phyloP scores from a whole-genome alignment of 768 basidiomycete species.

The Boletellus sp. region DNA sequence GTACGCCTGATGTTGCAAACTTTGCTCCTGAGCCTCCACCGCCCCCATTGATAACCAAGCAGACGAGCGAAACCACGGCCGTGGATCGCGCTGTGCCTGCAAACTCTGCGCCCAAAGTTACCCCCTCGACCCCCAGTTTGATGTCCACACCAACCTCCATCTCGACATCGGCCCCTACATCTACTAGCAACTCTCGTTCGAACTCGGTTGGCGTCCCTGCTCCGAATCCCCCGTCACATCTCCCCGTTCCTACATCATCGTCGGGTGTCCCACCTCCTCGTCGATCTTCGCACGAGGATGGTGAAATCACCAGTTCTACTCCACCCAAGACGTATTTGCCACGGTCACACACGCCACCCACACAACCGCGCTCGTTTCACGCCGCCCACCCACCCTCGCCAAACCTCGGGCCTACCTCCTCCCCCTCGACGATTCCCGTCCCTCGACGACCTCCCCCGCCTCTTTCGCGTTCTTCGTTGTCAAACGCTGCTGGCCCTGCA shows the following conservation, averaged over 20 bases:
- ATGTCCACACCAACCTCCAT: conserved; percentile 13
- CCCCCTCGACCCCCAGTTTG: conserved; percentile 6
- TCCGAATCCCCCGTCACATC: neutral
- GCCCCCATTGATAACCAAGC: conserved; percentile 27
- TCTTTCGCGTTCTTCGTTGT: conserved; percentile 29
- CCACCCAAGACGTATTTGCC: conserved; percentile 36
- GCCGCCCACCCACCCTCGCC: conserved; percentile 25
- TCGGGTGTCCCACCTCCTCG: conserved; percentile 18
- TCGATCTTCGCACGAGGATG: conserved; percentile 48
- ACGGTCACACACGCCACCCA: conserved; percentile 43
- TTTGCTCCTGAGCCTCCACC: conserved; percentile 31
- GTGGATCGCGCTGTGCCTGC: neutral
- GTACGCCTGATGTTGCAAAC: conserved; percentile 21
- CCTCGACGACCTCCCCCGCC: conserved; percentile 32
- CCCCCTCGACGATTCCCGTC: conserved; percentile 17
- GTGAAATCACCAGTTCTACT: conserved; percentile 44
- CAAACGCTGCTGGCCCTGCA: conserved; percentile 17
- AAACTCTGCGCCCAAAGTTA: neutral
- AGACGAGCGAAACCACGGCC: conserved; percentile 14
- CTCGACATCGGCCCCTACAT: conserved; percentile 25
- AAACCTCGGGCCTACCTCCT: conserved; percentile 20
- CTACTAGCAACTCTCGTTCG: conserved; percentile 21
- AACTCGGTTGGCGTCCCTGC: conserved; percentile 20
- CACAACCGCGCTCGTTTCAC: conserved; percentile 46
- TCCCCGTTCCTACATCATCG: conserved; percentile 1